Evolutionary conservation across 108 stramenopile genomes (phyloP).

Genomic region (Cafeteria roenbergensis): DNA sequence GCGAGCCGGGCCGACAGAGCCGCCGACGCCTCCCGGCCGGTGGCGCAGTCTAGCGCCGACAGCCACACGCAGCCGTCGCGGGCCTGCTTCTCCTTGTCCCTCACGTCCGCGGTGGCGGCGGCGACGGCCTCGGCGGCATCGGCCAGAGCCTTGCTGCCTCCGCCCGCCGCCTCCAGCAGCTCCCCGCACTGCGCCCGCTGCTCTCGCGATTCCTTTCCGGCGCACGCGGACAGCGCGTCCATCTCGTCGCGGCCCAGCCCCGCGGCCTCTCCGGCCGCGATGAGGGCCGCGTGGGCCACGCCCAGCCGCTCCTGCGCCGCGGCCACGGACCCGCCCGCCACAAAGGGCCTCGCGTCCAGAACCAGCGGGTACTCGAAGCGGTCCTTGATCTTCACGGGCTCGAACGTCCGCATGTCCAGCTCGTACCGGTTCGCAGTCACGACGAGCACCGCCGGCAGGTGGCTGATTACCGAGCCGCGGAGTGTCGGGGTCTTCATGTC

Average conservation of each 20-base stretch:
- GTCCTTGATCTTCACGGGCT: conserved; percentile 36
- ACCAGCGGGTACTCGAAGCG: conserved; percentile 35
- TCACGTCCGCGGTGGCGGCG: too few relatives aligned
- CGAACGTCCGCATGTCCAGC: conserved; percentile 36
- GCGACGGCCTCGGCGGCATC: too few relatives aligned
- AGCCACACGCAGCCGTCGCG: too few relatives aligned
- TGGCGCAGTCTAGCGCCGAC: neutral
- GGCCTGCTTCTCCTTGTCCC: too few relatives aligned
- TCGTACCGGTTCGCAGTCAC: conserved; percentile 48
- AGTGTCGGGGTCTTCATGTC: conserved; percentile 3
- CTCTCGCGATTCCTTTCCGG: neutral
- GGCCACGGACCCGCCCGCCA: conserved; percentile 9
- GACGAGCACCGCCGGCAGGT: conserved; percentile 24
- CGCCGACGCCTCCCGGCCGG: too few relatives aligned
- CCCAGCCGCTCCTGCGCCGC: neutral
- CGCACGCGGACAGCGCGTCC: neutral
- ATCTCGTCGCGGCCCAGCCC: neutral
- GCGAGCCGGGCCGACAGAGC: too few relatives aligned
- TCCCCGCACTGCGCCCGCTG: too few relatives aligned
- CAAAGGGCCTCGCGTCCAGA: conserved; percentile 41
- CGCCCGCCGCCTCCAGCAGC: too few relatives aligned
- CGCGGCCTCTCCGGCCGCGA: neutral
- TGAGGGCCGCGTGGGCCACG: neutral
- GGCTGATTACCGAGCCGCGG: conserved; percentile 19
- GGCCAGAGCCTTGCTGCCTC: too few relatives aligned